phyloP scores from a whole-genome alignment of 208 protist species.

The Trypanosoma vivax region DNA sequence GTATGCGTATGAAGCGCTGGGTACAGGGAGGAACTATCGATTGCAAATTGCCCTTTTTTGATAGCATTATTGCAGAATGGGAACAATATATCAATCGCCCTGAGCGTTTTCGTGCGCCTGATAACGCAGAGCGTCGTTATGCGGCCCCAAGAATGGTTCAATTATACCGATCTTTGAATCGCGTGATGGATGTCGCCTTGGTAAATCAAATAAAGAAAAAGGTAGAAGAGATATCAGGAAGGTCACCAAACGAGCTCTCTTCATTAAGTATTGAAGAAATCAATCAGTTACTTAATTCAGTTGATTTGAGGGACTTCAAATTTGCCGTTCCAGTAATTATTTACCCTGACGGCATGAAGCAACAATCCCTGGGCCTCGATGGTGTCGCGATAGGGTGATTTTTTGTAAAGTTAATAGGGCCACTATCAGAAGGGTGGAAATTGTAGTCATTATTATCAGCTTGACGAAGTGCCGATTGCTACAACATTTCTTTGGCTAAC shows the following conservation, averaged over 20 bases:
- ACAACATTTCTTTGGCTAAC: too few species aligned
- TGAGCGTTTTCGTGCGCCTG: conserved; percentile 67
- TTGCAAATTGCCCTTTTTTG: conserved; percentile 71
- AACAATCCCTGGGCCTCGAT: conserved; percentile 56
- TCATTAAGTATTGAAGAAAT: conserved; percentile 36
- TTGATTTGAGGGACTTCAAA: conserved; percentile 52
- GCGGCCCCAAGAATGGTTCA: conserved; percentile 82
- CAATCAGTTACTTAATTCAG: conserved; percentile 36
- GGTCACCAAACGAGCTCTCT: conserved; percentile 20
- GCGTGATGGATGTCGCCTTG: conserved; percentile 80
- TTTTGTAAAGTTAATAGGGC: conserved; percentile 8
- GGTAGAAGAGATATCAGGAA: conserved; percentile 24
- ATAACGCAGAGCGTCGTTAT: conserved; percentile 77
- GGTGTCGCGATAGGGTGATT: conserved; percentile 23
- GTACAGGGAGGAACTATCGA: conserved; percentile 86
- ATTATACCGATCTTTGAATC: conserved; percentile 75
- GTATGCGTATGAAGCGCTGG: conserved; percentile 90
- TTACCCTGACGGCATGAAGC: conserved; percentile 58
- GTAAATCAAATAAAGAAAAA: conserved; percentile 40
- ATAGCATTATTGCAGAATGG: conserved; percentile 84
- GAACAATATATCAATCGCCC: conserved; percentile 88
- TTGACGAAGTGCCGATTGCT: too few species aligned
- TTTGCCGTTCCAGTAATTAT: conserved; percentile 76
- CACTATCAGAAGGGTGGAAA: too few species aligned
- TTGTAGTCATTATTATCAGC: conserved; percentile 13